Evolutionary conservation across 495 filamentous ascomycete species (phyloP).

Genomic region (Penicillium lagena): DNA sequence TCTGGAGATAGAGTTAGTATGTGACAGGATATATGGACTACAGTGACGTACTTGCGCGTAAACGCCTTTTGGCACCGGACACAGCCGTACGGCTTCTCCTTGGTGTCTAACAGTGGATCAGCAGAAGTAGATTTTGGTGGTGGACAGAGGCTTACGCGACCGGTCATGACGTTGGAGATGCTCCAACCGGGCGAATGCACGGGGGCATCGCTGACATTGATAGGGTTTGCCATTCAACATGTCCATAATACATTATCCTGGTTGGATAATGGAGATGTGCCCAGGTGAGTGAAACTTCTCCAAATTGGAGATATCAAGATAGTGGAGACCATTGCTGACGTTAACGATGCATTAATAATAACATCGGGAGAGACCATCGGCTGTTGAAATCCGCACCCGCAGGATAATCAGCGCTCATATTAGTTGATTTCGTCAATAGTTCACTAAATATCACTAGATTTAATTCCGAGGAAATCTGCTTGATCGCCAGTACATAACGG

Average conservation of each 20-base stretch:
- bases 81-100: slow-evolving; percentile 36
- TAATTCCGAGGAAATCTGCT: no score
- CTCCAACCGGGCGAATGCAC: slow-evolving; percentile 33
- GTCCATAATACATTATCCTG: no score
- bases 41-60: slow-evolving; percentile 29
- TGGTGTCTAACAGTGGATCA: slow-evolving; percentile 23
- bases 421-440: no score
- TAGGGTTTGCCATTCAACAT: slow-evolving; percentile 22
- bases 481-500: no score
- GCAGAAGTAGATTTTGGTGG: no score
- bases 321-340: no score
- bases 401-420: no score
- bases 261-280: neutral
- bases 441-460: no score
- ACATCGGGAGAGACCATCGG: no score
- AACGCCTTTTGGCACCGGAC: slow-evolving; percentile 33
- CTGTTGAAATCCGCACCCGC: no score
- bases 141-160: slow-evolving; percentile 21
- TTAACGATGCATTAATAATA: no score
- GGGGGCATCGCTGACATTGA: slow-evolving; percentile 31
- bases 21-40: neutral
- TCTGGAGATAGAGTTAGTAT: slow-evolving; percentile 5
- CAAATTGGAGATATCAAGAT: neutral
- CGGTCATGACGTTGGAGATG: slow-evolving; percentile 40
- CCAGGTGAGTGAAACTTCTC: neutral